These are phyloP conservation scores for Spizellomyces punctatus DNA, from an alignment of 192 early-diverging fungal genomes.

Conservation along the genomic window DNA sequence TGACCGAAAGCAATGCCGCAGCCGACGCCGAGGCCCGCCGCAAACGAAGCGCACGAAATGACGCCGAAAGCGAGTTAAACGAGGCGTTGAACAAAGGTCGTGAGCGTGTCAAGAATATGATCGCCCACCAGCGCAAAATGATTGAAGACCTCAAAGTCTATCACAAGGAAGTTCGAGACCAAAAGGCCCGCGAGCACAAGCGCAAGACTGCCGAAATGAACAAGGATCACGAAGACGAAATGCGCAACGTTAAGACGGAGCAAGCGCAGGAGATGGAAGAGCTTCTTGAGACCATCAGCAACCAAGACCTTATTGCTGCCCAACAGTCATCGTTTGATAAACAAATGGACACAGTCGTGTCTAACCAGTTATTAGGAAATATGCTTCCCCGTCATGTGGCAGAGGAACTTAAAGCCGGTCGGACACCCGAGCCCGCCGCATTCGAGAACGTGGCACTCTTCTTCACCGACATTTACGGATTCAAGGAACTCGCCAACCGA, in stretches of 20 bases:
- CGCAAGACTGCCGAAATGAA: constrained; percentile 27
- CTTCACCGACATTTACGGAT: constrained; percentile 46
- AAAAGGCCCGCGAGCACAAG: constrained; percentile 36
- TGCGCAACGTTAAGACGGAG: constrained; percentile 27
- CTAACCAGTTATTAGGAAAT: constrained; percentile 37
- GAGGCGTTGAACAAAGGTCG: constrained; percentile 31
- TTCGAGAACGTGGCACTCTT: constrained; percentile 42
- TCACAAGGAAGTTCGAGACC: constrained; percentile 20
- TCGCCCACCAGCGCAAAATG: constrained; percentile 10
- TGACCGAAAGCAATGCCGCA: constrained; percentile 18
- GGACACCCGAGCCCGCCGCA: constrained; percentile 27
- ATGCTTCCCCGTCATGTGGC: constrained; percentile 40
- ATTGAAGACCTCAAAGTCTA: constrained; percentile 30
- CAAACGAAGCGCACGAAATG: constrained; percentile 15
- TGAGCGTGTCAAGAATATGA: constrained; percentile 12
- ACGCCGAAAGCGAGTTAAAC: constrained; percentile 20
- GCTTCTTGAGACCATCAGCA: constrained; percentile 23
- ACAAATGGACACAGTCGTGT: constrained; percentile 35
- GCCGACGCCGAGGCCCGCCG: constrained; percentile 19
- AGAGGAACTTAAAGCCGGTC: constrained; percentile 35
- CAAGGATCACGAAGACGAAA: constrained; percentile 34
- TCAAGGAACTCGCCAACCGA: constrained; percentile 38
- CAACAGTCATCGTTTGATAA: constrained; percentile 30
- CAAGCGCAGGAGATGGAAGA: constrained; percentile 43
- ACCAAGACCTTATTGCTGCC: constrained; percentile 24